phyloP scores from a whole-genome alignment of 208 protist genomes.

The Wallacemonas sp. region DNA sequence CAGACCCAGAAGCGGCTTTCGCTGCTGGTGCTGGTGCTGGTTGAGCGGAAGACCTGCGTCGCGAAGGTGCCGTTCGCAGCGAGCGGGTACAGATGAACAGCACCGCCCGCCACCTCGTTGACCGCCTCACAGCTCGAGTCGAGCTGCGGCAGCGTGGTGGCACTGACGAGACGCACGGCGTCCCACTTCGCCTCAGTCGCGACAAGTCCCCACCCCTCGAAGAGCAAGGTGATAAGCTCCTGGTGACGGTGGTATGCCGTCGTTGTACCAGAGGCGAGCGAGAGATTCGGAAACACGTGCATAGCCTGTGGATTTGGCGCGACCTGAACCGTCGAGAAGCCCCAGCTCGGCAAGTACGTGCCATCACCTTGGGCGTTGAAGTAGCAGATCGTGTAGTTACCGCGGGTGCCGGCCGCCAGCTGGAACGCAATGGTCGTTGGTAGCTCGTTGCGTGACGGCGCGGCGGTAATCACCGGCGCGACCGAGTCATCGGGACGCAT shows the following conservation, averaged over 20 bases:
- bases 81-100: constrained; percentile 42
- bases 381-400: constrained; percentile 78
- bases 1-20: constrained; percentile 50
- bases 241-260: constrained; percentile 13
- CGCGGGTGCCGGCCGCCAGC: constrained; percentile 60
- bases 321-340: constrained; percentile 60
- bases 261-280: neutral
- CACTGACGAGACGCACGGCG: constrained; percentile 23
- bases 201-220: constrained; percentile 73
- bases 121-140: constrained; percentile 13
- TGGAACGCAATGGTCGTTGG: constrained; percentile 63
- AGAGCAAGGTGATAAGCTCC: constrained; percentile 67
- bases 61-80: constrained; percentile 73
- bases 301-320: constrained; percentile 51
- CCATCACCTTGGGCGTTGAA: constrained; percentile 29
- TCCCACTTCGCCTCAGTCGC: constrained; percentile 29
- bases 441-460: constrained; percentile 56
- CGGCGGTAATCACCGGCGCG: constrained; percentile 37
- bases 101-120: constrained; percentile 4
- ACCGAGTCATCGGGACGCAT: constrained; percentile 19
- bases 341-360: constrained; percentile 58
- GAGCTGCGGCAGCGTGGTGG: constrained; percentile 59
- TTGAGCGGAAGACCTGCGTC: constrained; percentile 41
- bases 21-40: neutral
- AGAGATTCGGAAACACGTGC: constrained; percentile 27